phyloP scores from a whole-genome alignment of 257 asterid genomes.

The Jacaranda copaia region DNA sequence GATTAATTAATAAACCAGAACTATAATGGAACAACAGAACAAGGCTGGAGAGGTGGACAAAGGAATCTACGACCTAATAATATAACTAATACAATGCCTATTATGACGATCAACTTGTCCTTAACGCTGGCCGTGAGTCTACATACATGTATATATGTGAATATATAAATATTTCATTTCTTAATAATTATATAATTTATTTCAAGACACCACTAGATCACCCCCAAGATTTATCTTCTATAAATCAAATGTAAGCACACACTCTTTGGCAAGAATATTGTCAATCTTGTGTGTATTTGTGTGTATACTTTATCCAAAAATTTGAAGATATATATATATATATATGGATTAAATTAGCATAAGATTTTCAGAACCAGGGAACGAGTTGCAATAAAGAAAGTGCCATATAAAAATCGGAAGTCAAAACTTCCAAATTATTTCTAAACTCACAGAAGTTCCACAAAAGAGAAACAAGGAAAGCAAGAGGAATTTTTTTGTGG shows the following conservation, averaged over 20 bases:
- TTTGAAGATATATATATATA: slow-evolving; percentile 13
- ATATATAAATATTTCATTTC: neutral
- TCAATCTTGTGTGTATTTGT: neutral
- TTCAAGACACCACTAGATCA: slow-evolving; percentile 16
- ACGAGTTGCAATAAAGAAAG: slow-evolving; percentile 49
- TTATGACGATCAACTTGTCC: slow-evolving; percentile 35
- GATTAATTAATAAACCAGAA: slow-evolving; percentile 15
- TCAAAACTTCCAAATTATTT: slow-evolving; percentile 43
- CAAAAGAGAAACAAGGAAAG: slow-evolving; percentile 18
- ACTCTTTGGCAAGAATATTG: slow-evolving; percentile 18
- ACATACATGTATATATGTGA: neutral
- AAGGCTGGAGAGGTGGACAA: slow-evolving; percentile 47
- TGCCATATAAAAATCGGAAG: slow-evolving; percentile 28
- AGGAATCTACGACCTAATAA: slow-evolving; percentile 43
- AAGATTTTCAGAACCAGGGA: slow-evolving; percentile 35
- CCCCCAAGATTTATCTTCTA: neutral
- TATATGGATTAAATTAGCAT: slow-evolving; percentile 28
- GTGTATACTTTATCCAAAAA: slow-evolving; percentile 22
- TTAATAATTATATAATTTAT: neutral
- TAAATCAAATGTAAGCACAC: neutral
- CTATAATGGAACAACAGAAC: slow-evolving; percentile 34
- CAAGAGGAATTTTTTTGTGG: neutral
- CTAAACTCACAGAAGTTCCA: slow-evolving; percentile 36
- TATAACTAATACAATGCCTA: slow-evolving; percentile 28
- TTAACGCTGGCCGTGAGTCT: slow-evolving; percentile 36